These are phyloP conservation scores for Lachancea lanzarotensis DNA, from an alignment of 805 yeast genomes.

Conservation along the genomic window DNA sequence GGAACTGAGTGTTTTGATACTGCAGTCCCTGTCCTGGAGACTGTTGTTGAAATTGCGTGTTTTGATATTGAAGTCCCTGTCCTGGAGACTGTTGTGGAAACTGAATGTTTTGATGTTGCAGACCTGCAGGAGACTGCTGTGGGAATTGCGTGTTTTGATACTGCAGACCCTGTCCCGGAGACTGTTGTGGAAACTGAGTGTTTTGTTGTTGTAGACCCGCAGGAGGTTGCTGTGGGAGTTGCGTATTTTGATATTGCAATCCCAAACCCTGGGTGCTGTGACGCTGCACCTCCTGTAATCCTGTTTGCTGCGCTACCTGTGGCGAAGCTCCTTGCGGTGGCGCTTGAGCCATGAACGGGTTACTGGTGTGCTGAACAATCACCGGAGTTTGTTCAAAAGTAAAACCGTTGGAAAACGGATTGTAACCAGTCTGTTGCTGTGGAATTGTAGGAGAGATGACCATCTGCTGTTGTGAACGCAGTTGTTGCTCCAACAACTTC, in stretches of 20 bases:
- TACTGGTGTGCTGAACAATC: constrained; percentile 16
- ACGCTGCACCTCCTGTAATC: constrained; percentile 8
- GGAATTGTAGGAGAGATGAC: constrained; percentile 24
- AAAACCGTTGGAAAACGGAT: constrained; percentile 27
- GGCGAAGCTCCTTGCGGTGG: constrained; percentile 8
- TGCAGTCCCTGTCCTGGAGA: constrained; percentile 16
- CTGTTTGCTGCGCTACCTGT: constrained; percentile 8
- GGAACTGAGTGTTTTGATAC: constrained; percentile 17
- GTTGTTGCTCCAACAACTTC: constrained; percentile 27
- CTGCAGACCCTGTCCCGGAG: constrained; percentile 6
- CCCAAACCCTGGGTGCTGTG: constrained; percentile 14
- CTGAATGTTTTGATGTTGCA: constrained; percentile 10
- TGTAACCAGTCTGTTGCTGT: constrained; percentile 23
- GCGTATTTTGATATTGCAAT: constrained; percentile 1
- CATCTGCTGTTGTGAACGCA: constrained; percentile 26
- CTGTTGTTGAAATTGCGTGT: constrained; percentile 17
- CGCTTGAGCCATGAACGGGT: constrained; percentile 19
- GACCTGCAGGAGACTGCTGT: not conserved
- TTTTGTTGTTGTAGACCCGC: constrained; percentile 5
- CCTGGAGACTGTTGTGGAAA: constrained; percentile 10
- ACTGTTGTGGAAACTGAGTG: not conserved
- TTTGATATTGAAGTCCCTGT: constrained; percentile 24
- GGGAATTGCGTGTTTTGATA: not conserved
- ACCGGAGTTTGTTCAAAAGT: constrained; percentile 24
- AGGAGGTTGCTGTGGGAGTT: not conserved